phyloP scores from a whole-genome alignment of 2,329 filamentous ascomycete genomes.

The Volutella citrinella region DNA sequence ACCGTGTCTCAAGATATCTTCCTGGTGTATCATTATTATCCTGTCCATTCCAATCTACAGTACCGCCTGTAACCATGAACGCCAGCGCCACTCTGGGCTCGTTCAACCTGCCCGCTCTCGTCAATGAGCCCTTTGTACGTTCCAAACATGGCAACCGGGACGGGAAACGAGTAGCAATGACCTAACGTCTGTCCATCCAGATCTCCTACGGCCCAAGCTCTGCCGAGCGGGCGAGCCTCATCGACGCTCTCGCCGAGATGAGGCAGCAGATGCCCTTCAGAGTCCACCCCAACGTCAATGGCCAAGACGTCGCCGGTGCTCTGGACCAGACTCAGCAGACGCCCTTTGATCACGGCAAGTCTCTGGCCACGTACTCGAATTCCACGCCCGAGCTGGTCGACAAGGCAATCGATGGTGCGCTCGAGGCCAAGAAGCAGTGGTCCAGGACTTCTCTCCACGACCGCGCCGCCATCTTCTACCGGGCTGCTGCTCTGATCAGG shows the following conservation, averaged over 20 bases:
- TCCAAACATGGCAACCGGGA: too few relatives aligned
- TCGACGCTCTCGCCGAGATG: slow-evolving; percentile 3
- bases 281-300: slow-evolving; percentile 6
- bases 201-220: slow-evolving; percentile 3
- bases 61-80: too few relatives aligned
- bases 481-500: slow-evolving; percentile 15
- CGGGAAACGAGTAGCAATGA: too few relatives aligned
- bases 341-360: slow-evolving; percentile 1
- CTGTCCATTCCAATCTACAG: too few relatives aligned
- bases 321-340: slow-evolving; percentile 4
- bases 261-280: neutral
- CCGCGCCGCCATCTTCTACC: slow-evolving; percentile 15
- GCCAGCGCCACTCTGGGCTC: too few relatives aligned
- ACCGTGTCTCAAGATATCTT: too few relatives aligned
- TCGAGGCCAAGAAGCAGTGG: slow-evolving; percentile 15
- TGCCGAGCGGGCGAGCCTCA: slow-evolving; percentile 2
- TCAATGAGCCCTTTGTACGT: too few relatives aligned
- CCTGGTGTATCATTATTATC: too few relatives aligned
- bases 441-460: slow-evolving; percentile 16
- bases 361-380: slow-evolving; percentile 10
- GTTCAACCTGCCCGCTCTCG: too few relatives aligned
- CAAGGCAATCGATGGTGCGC: slow-evolving; percentile 15
- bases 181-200: too few relatives aligned
- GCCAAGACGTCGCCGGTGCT: slow-evolving; percentile 4
- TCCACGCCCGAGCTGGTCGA: slow-evolving; percentile 17